Base-by-base conservation (phyloP, 2,329 filamentous ascomycete genomes). In the Fusarium sacchari region DNA sequence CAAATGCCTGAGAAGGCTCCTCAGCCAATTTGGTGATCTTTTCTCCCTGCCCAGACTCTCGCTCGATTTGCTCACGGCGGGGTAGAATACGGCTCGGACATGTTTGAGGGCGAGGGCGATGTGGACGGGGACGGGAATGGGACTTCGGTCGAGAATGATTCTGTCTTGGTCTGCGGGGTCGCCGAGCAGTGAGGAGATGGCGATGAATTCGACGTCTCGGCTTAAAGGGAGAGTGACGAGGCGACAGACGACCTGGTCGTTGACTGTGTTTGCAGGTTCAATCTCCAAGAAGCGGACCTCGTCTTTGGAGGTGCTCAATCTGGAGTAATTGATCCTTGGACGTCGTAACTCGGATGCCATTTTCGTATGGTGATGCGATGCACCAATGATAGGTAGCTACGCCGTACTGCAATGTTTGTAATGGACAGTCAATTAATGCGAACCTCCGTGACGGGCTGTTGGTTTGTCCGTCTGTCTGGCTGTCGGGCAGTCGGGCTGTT, bases 231-330 rank as follows among this genome's bases (percentile, higher is more conserved):
- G 66, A 28, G 78, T 80, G 32, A 83, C 71, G 32, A 82, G 72
- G 20, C 81, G 81, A 59, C 80, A 82, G n/a, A 78, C 76, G 44
- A 82, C 65, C 14, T 74, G 72, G 30, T 81, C 80, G 30, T 73
- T 74, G 58, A 80, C 67, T 68, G 69, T 72, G 32, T 63, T 70
- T 18, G 73, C 63, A 13, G 81, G 75, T 49, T 80, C 76, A 42
- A 82, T 70, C 70, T 82, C 81, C 15, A 82, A 70, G 60, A 82
- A 69, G 32, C 81, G 81, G 26, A 82, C 72, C 66, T 82, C 81
- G 62, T 73, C 64, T 46, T 56, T 46, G 9, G 69, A 47, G 5
- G 68, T 47, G 52, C 57, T 69, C 10, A 74, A 47, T 22, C 72
- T 70, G 14, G 71, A 72, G 47, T 74, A 74, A 6, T 69, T 52